Evolutionary conservation across 78 protist genomes (phyloP), one percentile per base, ranked within the genome.

Genomic region (Goniomonas avonlea): DNA sequence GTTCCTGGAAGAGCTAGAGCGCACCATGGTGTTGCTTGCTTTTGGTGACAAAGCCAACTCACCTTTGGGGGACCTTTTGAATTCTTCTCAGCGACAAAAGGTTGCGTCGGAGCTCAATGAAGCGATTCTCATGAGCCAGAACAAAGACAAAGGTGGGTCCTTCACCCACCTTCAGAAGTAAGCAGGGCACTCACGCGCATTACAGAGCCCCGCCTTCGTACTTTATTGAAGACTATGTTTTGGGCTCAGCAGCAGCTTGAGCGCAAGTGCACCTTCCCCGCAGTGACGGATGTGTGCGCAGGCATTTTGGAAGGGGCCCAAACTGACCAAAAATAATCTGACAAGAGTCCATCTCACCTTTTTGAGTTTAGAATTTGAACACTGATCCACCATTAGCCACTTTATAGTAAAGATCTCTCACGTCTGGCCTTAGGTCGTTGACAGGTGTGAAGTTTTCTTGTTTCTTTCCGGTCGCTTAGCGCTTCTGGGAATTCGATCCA

Each of bases 91-190:
- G 66, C 41, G 96, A 40, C 91, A 89, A 82, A 89, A 82, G 77
- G 86, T 85, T 29, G 96, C 96, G 15, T 73, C 87, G 45, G 91
- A 82, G 65, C 81, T 92, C 53, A 92, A 92, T 50, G 78, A 92
- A 2, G 96, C 96, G 37, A 90, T 92, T 23, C 75, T 92, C 25
- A 65, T 73, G 21, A 81, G 87, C 69, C 96, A 88, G 73, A 56
- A 76, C 39, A 90, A 87, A 53, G 93, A 89, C 34, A 89, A 86
- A 74, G 81, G 89, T 73, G 5, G 25, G 8, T 69, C 3, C 15
- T 8, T 32, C 9, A 1, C 27, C 4, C 23, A 3, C 13, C 4
- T 17, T 71, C 27, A 3, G 5, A 3, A 29, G 47, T 5, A 43
- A 43, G 18, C 3, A 3, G 20, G 56, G 25, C 41, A 55, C 18